Evolutionary conservation across 2,329 filamentous ascomycete species (phyloP).

Genomic region (Purpureocillium lavendulum): DNA sequence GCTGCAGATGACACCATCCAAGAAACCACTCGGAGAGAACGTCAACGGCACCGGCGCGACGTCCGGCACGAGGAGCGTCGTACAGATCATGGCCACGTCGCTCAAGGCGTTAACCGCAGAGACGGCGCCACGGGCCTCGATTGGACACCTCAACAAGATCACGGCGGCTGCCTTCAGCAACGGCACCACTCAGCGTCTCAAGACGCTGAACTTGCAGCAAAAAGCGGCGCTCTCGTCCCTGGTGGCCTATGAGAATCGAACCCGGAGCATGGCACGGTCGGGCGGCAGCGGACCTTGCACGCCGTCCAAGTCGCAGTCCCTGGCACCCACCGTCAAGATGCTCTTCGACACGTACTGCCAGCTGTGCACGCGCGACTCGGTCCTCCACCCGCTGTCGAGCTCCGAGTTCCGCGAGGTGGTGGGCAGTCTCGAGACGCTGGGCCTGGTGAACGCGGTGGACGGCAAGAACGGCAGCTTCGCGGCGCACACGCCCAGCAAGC

Average conservation of each 20-base stretch:
- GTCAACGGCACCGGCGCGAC: conserved; percentile 49
- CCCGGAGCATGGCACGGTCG: conserved; percentile 40
- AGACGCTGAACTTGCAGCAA: conserved; percentile 87
- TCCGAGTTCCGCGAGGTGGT: conserved; percentile 94
- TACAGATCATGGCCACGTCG: conserved; percentile 43
- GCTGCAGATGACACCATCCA: conserved; percentile 58
- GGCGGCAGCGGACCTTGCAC: conserved; percentile 31
- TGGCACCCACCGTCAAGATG: conserved; percentile 72
- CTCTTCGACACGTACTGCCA: conserved; percentile 77
- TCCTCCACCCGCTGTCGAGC: conserved; percentile 79
- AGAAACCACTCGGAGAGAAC: conserved; percentile 74
- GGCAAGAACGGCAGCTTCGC: conserved; percentile 61
- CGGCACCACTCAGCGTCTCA: conserved; percentile 74
- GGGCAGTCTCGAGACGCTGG: conserved; percentile 79
- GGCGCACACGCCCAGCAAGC: conserved; percentile 63
- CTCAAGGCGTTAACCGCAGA: conserved; percentile 59
- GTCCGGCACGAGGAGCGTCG: conserved; percentile 25
- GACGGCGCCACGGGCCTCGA: conserved; percentile 80
- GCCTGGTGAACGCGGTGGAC: conserved; percentile 63
- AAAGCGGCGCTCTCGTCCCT: conserved; percentile 90
- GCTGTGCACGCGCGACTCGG: conserved; percentile 79
- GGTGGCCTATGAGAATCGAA: conserved; percentile 75
- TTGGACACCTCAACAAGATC: conserved; percentile 85
- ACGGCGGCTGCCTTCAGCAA: conserved; percentile 87
- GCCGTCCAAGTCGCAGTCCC: conserved; percentile 51